Conservation (phyloP, 768 basidiomycete genomes). For the Suillus luteus region DNA sequence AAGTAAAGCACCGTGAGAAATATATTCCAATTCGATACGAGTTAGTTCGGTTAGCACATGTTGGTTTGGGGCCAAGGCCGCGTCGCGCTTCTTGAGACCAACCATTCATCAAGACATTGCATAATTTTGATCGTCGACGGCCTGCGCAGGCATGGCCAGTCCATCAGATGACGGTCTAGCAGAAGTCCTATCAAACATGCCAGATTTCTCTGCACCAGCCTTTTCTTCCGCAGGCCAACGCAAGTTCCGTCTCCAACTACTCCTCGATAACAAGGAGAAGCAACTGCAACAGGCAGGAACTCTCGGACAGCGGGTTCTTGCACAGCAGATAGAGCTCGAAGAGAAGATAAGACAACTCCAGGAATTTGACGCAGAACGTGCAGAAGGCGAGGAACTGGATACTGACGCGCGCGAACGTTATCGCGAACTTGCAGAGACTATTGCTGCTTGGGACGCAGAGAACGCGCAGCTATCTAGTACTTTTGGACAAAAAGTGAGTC, state of each 20-base stretch:
- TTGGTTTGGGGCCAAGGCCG: slow-evolving; percentile 5
- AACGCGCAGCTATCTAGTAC: slow-evolving; percentile 74
- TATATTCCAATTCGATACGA: background rate
- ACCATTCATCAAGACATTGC: slow-evolving; percentile 17
- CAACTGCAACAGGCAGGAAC: slow-evolving; percentile 91
- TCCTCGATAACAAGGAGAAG: slow-evolving; percentile 88
- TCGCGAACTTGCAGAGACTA: slow-evolving; percentile 73
- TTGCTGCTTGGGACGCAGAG: slow-evolving; percentile 77
- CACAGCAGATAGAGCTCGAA: slow-evolving; percentile 92
- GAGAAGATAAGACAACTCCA: slow-evolving; percentile 83
- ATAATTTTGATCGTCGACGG: slow-evolving; percentile 13
- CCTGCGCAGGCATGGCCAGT: slow-evolving; percentile 40
- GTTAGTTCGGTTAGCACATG: slow-evolving; percentile 1
- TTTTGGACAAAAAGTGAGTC: slow-evolving; percentile 65
- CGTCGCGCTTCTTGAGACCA: slow-evolving; percentile 9
- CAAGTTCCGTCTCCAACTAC: slow-evolving; percentile 61
- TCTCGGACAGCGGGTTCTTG: slow-evolving; percentile 90
- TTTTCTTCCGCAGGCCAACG: slow-evolving; percentile 59
- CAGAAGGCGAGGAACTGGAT: slow-evolving; percentile 65
- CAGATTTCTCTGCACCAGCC: slow-evolving; percentile 42
- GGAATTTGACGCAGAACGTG: slow-evolving; percentile 64
- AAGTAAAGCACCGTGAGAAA: slow-evolving; percentile 7
- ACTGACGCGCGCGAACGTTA: slow-evolving; percentile 71
- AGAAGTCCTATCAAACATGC: slow-evolving; percentile 36
- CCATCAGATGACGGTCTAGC: slow-evolving; percentile 40